Evolutionary conservation across 768 basidiomycete species (phyloP), one percentile per base, ranked within the genome.

Genomic region (Auriscalpium microsporum): DNA sequence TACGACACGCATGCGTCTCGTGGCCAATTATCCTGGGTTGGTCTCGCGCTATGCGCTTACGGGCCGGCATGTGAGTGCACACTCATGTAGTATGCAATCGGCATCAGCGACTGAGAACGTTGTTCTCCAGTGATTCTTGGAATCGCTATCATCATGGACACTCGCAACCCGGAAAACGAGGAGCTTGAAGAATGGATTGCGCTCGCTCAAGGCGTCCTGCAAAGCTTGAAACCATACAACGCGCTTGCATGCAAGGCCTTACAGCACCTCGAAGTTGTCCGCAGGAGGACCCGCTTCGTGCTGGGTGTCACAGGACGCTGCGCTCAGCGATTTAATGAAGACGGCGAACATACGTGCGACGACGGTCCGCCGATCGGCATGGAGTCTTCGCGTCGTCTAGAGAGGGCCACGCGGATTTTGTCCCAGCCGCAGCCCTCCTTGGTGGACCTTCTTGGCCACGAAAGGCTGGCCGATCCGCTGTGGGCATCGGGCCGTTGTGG

Each of bases 101-200:
- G 23, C 21, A 10, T 48, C 16, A n/a, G 19, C 19, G 19, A 17
- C 17, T 50, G 14, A 19, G 28, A 8, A 28, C 28, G 14, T 35
- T 34, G 34, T n/a, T 28, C 6, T 45, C 7, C 53, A 65, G 64
- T 65, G 53, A 55, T 48, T 44, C 56, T 65, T 23, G 62, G 62
- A 10, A 52, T 65, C 28, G 64, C 64, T 21, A 59, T 65, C 38
- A 54, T 65, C n/a, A 63, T 65, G 62, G 62, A 65, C 17, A 21
- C 64, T 9, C 46, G 55, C 11, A 55, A 56, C 35, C 48, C 57
- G 16, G 55, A 58, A 45, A 63, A 58, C 23, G 60, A 65, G 48
- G 64, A 64, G 52, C 48, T 65, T 2, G 64, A 63, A 49, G 64
- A 63, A 38, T 65, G 64, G 64, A 59, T 65, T 28, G 51, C 53